Evolutionary conservation across 2,329 filamentous ascomycete genomes (phyloP), one percentile per base, ranked within the genome.

Genomic region (Biscogniauxia marginata): DNA sequence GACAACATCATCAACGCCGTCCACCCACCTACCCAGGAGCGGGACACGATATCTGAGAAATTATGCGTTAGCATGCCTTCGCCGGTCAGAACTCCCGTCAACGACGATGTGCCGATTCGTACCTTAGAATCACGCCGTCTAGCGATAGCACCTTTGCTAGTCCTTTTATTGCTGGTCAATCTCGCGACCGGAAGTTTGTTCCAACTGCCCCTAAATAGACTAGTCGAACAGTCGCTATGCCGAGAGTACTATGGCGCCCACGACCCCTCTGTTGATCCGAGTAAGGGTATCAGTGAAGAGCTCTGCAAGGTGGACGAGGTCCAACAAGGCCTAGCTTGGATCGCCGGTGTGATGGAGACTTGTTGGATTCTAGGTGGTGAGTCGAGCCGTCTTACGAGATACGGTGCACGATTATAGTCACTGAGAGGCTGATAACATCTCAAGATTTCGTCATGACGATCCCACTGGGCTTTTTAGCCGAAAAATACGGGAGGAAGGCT

Each of bases 251-350:
- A 84, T 62, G 56, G 56, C 13, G 59, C 53, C 7, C 67, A 73
- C 3, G 74, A 81, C 8, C 77, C 70, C 0, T 56, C 61, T 3
- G 66, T 76, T 11, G 59, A 53, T 1, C 46, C 67, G 0, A 72
- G 74, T 51, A 77, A 77, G 4, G 67, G 67, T 20, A 68, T 85
- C 1, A 73, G 76, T 1, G 83, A 85, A 66, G 68, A 74, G 55
- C 65, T 82, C 3, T 85, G 83, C 68, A 85, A 85, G 63, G 65
- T 80, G 8, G 75, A 83, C 55, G 66, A 65, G 11, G 73, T 85
- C 4, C 82, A 84, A 64, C 71, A 77, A 53, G 70, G 71, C 16
- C 70, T 85, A 7, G 83, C 81, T 2, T 77, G 77, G 72, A 72
- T 84, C 4, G 78, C 82, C 55, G 82, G 82, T 0, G 67, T 66